Percentiles rank a stretch among this genome's conserved stretches.
These are phyloP conservation scores for Lentinus polychrous DNA, from an alignment of 1,284 basidiomycete species.

Conservation along the genomic window DNA sequence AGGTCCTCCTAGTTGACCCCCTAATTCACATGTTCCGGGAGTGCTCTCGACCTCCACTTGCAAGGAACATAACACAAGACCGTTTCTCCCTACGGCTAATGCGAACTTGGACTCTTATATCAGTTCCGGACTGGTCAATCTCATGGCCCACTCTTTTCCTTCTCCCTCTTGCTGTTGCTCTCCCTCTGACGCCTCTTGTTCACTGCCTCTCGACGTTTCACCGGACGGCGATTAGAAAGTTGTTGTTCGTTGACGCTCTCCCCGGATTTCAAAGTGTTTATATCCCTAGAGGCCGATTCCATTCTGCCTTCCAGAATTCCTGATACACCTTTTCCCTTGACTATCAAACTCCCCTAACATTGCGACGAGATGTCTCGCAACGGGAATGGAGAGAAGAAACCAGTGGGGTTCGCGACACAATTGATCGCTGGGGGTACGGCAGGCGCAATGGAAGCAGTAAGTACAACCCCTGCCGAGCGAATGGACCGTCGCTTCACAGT, in stretches of 20 bases:
- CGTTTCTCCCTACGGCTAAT: neutral
- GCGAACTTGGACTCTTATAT: neutral
- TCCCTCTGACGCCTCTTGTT: neutral
- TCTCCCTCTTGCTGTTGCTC: neutral
- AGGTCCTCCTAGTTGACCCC: neutral
- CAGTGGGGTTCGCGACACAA: constrained; percentile 82
- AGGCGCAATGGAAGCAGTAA: constrained; percentile 85
- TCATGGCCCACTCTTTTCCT: neutral
- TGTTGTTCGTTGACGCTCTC: neutral
- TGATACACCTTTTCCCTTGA: neutral
- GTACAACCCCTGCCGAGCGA: constrained; percentile 23
- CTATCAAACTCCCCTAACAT: neutral
- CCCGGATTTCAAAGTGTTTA: neutral
- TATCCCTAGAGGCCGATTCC: neutral
- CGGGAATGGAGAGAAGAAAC: constrained; percentile 51
- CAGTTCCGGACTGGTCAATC: too few species aligned
- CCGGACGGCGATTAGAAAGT: neutral
- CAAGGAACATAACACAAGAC: neutral
- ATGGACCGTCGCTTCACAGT: neutral
- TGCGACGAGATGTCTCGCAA: constrained; percentile 42
- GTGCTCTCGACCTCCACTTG: neutral
- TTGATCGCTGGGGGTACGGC: constrained; percentile 89
- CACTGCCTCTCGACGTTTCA: neutral
- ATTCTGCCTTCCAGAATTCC: neutral
- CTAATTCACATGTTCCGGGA: constrained; percentile 7